A percentile compares a stretch with the other conserved stretches of the same genome.
Conservation (phyloP, 2,329 filamentous ascomycete species). For the Colletotrichum sp. region DNA sequence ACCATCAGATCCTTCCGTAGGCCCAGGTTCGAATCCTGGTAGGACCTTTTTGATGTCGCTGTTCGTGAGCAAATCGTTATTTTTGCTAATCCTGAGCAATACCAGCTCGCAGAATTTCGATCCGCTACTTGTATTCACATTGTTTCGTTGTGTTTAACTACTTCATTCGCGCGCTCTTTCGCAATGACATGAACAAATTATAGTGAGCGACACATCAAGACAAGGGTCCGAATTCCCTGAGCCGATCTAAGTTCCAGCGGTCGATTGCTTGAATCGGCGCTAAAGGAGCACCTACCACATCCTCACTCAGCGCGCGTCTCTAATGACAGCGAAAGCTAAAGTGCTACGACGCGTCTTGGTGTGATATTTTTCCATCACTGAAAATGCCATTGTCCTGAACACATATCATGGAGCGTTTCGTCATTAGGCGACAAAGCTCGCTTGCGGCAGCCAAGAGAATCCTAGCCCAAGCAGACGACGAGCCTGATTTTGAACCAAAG, state of each 20-base stretch:
- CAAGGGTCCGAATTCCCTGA: not conserved
- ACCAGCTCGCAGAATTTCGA: too few species aligned
- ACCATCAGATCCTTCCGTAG: not conserved
- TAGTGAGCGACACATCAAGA: not conserved
- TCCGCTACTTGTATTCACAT: too few species aligned
- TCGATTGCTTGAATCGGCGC: not conserved
- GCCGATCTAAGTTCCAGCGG: conserved; percentile 1
- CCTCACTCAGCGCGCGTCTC: not conserved
- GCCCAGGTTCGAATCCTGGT: conserved; percentile 18
- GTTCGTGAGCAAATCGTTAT: rapidly evolving
- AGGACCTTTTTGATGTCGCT: not conserved
- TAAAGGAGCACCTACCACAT: not conserved
- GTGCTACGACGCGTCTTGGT: not conserved
- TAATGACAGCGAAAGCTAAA: not conserved
- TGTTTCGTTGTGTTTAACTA: too few species aligned
- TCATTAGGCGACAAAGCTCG: conserved; percentile 15
- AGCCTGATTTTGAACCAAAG: not conserved
- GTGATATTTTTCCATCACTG: not conserved
- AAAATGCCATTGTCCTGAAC: not conserved
- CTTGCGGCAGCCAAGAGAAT: conserved; percentile 18
- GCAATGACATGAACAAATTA: not conserved
- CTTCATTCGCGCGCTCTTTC: not conserved
- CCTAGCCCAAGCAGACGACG: conserved; percentile 2
- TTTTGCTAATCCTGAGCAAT: rapidly evolving
- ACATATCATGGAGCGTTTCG: not conserved